A percentile compares a stretch with the other conserved stretches of the same genome.
Evolutionary conservation across 306 rosid species (phyloP).

Genomic region (Albizia julibrissin): DNA sequence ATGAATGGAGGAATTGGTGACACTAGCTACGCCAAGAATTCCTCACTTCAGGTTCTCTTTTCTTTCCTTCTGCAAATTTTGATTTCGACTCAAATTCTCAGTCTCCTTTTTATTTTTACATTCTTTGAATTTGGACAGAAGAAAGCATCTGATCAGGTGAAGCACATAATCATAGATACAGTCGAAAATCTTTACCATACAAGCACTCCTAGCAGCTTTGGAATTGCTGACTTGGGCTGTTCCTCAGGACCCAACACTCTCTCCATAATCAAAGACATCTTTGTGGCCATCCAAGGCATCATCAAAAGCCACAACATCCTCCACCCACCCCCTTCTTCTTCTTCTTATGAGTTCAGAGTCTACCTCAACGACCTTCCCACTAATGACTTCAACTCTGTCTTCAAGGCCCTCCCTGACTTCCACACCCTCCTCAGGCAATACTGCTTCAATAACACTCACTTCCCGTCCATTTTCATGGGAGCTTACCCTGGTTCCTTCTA

Average conservation of each 20-base stretch:
- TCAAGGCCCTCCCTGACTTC: constrained; percentile 83
- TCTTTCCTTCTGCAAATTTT: constrained; percentile 3
- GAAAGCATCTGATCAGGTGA: constrained; percentile 72
- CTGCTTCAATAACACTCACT: neutral
- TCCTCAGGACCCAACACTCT: constrained; percentile 90
- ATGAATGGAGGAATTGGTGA: constrained; percentile 87
- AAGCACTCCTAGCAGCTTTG: constrained; percentile 75
- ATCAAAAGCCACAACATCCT: constrained; percentile 43
- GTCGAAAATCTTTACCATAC: constrained; percentile 61
- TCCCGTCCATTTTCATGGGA: constrained; percentile 74
- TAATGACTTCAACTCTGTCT: constrained; percentile 94
- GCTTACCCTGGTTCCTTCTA: constrained; percentile 95
- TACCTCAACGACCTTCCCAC: constrained; percentile 93
- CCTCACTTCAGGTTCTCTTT: constrained; percentile 67
- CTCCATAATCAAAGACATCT: constrained; percentile 74
- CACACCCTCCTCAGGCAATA: constrained; percentile 50
- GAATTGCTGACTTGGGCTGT: constrained; percentile 93
- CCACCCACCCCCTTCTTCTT: constrained; percentile 34
- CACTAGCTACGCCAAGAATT: constrained; percentile 86
- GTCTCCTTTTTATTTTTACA: neutral
- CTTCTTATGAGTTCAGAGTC: constrained; percentile 58
- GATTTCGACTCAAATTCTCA: neutral
- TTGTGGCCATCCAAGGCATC: constrained; percentile 53
- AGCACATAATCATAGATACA: constrained; percentile 72
- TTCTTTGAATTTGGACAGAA: constrained; percentile 52